phyloP scores from a whole-genome alignment of 169 alveolate species.

The Cryptosporidium viatorum region DNA sequence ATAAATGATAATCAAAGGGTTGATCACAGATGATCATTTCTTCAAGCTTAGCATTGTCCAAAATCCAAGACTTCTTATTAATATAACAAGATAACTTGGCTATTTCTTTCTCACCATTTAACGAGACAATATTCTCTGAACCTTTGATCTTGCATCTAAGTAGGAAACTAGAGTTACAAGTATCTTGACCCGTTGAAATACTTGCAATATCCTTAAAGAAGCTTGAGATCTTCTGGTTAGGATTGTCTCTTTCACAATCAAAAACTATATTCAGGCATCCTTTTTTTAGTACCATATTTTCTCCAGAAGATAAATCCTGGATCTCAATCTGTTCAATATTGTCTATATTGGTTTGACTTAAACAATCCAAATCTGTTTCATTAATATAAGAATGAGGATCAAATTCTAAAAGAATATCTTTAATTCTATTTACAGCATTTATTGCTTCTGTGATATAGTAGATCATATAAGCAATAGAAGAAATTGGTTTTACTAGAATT shows the following conservation, averaged over 20 bases:
- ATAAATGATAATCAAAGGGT: slow-evolving; percentile 19
- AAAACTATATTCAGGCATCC: slow-evolving; percentile 22
- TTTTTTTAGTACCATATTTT: background rate
- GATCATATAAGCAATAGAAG: slow-evolving; percentile 48
- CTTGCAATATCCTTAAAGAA: slow-evolving; percentile 6
- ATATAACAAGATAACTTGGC: slow-evolving; percentile 22
- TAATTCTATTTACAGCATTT: slow-evolving; percentile 41
- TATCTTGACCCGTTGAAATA: slow-evolving; percentile 1
- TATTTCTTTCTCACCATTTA: background rate
- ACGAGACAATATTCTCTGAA: background rate
- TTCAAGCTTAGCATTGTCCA: slow-evolving; percentile 20
- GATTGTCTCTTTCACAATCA: slow-evolving; percentile 13
- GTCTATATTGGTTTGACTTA: background rate
- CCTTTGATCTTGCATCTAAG: background rate
- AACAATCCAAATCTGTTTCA: background rate
- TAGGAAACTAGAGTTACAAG: background rate
- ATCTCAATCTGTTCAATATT: slow-evolving; percentile 20
- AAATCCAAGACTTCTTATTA: slow-evolving; percentile 23
- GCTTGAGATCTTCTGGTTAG: background rate
- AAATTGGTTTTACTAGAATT: slow-evolving; percentile 34
- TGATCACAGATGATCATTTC: slow-evolving; percentile 41
- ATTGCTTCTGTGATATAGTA: slow-evolving; percentile 55
- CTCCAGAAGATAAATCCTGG: slow-evolving; percentile 7
- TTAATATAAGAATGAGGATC: background rate
- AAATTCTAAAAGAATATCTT: background rate